Evolutionary conservation across 1,284 basidiomycete genomes (phyloP).

Genomic region (Trichosporon coremiiforme): DNA sequence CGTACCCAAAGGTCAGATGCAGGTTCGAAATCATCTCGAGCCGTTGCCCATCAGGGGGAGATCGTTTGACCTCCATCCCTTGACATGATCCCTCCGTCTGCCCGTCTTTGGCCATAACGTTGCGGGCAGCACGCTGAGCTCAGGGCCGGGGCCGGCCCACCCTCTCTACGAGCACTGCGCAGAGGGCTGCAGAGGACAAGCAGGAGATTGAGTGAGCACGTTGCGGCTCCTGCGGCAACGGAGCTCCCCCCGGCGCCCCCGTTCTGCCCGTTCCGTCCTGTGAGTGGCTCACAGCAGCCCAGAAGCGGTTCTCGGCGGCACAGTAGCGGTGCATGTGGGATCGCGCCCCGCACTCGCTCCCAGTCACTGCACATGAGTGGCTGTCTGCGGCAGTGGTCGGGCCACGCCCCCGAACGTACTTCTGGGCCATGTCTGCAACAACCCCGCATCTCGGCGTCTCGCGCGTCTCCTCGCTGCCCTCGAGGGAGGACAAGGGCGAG

Average conservation of each 20-base stretch:
- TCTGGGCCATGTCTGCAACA: background rate
- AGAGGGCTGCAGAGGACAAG: too few relatives aligned
- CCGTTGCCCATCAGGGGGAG: constrained; percentile 7
- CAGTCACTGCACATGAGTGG: background rate
- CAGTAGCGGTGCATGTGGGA: background rate
- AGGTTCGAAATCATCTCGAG: background rate
- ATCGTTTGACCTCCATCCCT: constrained; percentile 1
- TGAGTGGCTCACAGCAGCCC: background rate
- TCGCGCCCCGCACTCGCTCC: background rate
- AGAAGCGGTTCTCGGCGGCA: background rate
- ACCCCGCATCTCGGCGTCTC: background rate
- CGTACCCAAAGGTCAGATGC: background rate
- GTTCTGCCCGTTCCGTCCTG: background rate
- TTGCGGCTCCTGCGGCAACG: constrained; percentile 7
- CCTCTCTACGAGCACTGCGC: too few relatives aligned
- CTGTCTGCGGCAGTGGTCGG: background rate
- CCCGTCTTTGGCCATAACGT: background rate
- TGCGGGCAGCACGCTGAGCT: background rate
- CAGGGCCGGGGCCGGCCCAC: background rate
- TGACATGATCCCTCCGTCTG: too few relatives aligned
- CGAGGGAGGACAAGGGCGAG: background rate
- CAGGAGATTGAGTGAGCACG: background rate
- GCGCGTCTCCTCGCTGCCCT: background rate
- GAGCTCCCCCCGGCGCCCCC: constrained; percentile 1
- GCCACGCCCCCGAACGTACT: background rate